Base-by-base conservation (phyloP, 106 monocot genomes). In the Alisma plantagoaquatica region DNA sequence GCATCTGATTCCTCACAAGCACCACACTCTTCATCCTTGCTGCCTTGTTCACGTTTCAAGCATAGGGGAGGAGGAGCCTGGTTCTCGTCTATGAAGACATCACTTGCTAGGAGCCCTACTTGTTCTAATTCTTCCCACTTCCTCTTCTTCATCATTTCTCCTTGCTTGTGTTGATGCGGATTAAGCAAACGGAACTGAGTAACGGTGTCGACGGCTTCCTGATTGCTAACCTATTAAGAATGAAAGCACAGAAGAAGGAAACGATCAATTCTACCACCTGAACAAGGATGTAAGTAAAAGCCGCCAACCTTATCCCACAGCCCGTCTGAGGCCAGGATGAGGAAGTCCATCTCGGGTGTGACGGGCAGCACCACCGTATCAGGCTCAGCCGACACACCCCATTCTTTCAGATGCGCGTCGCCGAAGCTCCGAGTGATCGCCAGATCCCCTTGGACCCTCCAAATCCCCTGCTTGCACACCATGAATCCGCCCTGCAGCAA, bases 321-420 rank as follows among this genome's bases (percentile, higher is more conserved):
- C 0, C 88, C 88, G 57, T 88, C 88, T 25, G 88, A 88, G 2
- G 82, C 88, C 32, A 88, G 69, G 49, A 88, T 76, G 42, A 88
- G 47, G 58, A 88, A 88, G 59, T 88, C 88, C 31, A 29, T 72
- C 27, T 76, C 59, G 18, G 72, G 63, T 55, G 54, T 43, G 1
- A 88, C 68, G 5, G 9, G 4, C 10, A 88, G 55, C 7, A 49
- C 58, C 59, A 49, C 68, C 0, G 82, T 83, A 35, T 83, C 88
- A 1, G 88, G 88, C 41, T 76, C 61, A 19, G 43, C 43, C 3
- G 82, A 57, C 19, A 75, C 71, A 29, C 81, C 74, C 82, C 78
- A 83, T 63, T 82, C 68, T 56, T 88, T 88, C 11, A 83, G 50
- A 57, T 79, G 82, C 0, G 70, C 56, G 60, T 88, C 88, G 3